phyloP scores from a whole-genome alignment of 129 eudicot genomes.

The Glebionis coronaria region DNA sequence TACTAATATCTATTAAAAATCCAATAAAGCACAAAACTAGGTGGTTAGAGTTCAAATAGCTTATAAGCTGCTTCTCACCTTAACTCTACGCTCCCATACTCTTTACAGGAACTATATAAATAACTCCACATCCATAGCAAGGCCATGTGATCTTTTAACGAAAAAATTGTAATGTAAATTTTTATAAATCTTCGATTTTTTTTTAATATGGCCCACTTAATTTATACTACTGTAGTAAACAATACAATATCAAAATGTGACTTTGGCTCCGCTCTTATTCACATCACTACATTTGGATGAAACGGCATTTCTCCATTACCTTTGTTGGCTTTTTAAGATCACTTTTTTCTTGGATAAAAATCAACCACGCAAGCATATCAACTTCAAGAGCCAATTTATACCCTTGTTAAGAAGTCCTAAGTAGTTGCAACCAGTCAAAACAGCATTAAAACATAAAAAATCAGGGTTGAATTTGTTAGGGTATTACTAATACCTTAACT shows the following conservation, averaged over 20 bases:
- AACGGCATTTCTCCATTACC: slow-evolving; percentile 48
- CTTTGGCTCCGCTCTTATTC: no score
- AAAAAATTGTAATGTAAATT: no score
- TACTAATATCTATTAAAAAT: slow-evolving; percentile 34
- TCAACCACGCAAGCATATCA: slow-evolving; percentile 53
- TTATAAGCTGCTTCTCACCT: slow-evolving; percentile 41
- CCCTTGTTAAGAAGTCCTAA: slow-evolving; percentile 43
- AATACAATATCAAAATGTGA: no score
- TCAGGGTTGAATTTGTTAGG: slow-evolving; percentile 36
- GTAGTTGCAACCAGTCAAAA: slow-evolving; percentile 46
- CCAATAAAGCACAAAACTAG: slow-evolving; percentile 41
- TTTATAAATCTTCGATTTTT: no score
- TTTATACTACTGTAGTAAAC: no score
- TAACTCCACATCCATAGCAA: no score
- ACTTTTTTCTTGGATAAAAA: slow-evolving; percentile 44
- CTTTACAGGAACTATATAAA: slow-evolving; percentile 45
- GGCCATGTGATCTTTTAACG: no score
- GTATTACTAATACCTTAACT: no score
- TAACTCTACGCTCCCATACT: slow-evolving; percentile 42
- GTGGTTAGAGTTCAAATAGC: slow-evolving; percentile 37
- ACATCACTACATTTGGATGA: slow-evolving; percentile 36
- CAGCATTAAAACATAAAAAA: slow-evolving; percentile 45
- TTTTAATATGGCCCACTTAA: no score
- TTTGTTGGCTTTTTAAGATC: slow-evolving; percentile 33
- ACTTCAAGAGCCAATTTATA: slow-evolving; percentile 31